Evolutionary conservation across 2,329 filamentous ascomycete genomes (phyloP), one percentile per base, ranked within the genome.

Genomic region (Sphaerulina vaccinii): DNA sequence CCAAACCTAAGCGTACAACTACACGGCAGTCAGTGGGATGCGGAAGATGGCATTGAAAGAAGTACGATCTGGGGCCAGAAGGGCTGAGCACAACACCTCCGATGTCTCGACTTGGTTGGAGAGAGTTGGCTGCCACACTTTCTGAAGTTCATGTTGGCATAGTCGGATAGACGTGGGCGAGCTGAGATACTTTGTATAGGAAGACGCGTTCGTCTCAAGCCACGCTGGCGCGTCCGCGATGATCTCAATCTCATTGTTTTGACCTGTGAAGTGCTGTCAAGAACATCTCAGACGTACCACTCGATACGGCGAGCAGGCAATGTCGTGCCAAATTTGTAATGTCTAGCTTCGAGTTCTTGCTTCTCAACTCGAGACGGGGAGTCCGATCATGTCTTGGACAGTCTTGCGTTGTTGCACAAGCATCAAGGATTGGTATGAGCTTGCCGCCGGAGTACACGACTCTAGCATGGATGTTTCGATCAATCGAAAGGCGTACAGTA

Each of bases 1-100:
- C 69, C 70, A 11, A 53, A 64, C 40, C 49, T 73, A 22, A 68
- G 64, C 45, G 69, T 71, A 2, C 62, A 61, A 43, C 33, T 69
- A 56, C 55, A 50, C 22, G 65, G 63, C 5, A 61, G 42, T 29
- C 60, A 66, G 49, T 57, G 57, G 44, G 51, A 51, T 16, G 41
- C 59, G 7, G 61, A 67, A 54, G 54, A 58, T 36, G 64, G 64
- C 9, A 52, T 66, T 29, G 65, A 68, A 21, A 64, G 45, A 55
- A 56, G 55, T 41, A 59, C 53, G 16, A 52, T 42, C 47, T 64
- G 63, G 64, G 56, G 56, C 18, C 35, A 22, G 23, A 48, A 48
- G 24, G 18, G 45, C 35, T 48, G 45, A 48, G 42, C 19, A 29
- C 24, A 29, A 10, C 24, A 32, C 27, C 8, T 32, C 29, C 21